Evolutionary conservation across 2,329 filamentous ascomycete species (phyloP).

Genomic region (Epichloe uncinata): DNA sequence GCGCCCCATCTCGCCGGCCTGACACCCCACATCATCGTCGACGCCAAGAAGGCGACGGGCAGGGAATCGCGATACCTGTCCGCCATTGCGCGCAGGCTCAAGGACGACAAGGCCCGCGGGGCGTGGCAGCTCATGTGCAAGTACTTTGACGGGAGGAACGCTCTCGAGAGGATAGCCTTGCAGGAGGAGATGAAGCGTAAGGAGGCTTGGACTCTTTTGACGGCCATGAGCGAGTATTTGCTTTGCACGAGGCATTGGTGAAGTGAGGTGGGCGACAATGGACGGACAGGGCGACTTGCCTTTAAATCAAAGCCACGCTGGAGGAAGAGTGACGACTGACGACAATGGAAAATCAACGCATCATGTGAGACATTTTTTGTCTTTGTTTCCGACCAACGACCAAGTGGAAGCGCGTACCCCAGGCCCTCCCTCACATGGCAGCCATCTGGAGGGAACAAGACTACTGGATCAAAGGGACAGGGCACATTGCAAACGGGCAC

Average conservation of each 20-base stretch:
- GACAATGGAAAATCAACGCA: too few species aligned
- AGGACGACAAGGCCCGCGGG: conserved; percentile 44
- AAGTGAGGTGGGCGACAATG: not conserved
- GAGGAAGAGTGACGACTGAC: too few species aligned
- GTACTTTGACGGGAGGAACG: conserved; percentile 77
- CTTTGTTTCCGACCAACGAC: too few species aligned
- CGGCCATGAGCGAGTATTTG: conserved; percentile 54
- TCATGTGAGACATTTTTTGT: too few species aligned
- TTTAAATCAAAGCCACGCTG: too few species aligned
- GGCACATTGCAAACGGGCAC: not conserved
- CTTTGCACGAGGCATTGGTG: conserved; percentile 59
- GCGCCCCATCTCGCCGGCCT: conserved; percentile 44
- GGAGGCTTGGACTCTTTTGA: conserved; percentile 55
- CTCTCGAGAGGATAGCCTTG: conserved; percentile 77
- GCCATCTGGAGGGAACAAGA: too few species aligned
- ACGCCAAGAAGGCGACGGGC: conserved; percentile 65
- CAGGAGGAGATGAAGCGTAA: conserved; percentile 79
- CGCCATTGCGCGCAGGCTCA: conserved; percentile 42
- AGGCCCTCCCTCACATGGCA: too few species aligned
- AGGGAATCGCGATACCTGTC: conserved; percentile 61
- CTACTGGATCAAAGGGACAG: too few species aligned
- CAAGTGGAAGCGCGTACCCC: too few species aligned
- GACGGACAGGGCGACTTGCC: too few species aligned
- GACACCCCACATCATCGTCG: conserved; percentile 56
- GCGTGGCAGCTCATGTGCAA: conserved; percentile 64